Percentiles rank a stretch among this genome's conserved stretches.
These are phyloP conservation scores for Schizosaccharomyces osmophilus DNA, from an alignment of 805 yeast species.

Conservation along the genomic window DNA sequence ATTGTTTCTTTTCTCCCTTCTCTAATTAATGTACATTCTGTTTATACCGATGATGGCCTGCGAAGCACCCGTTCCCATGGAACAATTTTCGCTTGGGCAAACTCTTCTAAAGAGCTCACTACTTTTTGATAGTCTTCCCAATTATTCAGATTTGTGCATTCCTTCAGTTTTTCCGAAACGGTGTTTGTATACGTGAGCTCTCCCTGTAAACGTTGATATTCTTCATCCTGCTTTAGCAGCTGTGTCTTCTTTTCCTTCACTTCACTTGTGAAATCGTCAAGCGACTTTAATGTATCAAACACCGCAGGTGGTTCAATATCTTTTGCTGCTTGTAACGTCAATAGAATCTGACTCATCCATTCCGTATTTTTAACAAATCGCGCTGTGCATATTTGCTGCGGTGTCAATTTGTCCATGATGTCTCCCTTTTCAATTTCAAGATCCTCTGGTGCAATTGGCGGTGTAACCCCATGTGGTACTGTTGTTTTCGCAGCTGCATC, in stretches of 20 bases:
- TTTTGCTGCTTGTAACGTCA: not conserved
- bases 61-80: not conserved
- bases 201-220: not conserved
- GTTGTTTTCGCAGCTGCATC: not conserved
- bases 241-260: not conserved
- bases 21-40: no score
- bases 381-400: not conserved
- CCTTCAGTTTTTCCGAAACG: not conserved
- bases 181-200: not conserved
- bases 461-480: not conserved
- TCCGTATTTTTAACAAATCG: not conserved
- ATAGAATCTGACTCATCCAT: not conserved
- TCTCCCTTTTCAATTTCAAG: not conserved
- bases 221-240: not conserved
- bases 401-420: not conserved
- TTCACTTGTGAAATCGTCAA: not conserved
- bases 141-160: not conserved
- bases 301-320: not conserved
- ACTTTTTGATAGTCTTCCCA: not conserved
- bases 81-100: not conserved
- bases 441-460: not conserved
- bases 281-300: not conserved
- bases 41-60: not conserved
- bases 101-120: not conserved
- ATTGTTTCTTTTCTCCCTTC: no score